A percentile compares a stretch with the other conserved stretches of the same genome.
These are phyloP conservation scores for Rhodosporidiobolus sp. DNA, from an alignment of 768 basidiomycete species.

Conservation along the genomic window DNA sequence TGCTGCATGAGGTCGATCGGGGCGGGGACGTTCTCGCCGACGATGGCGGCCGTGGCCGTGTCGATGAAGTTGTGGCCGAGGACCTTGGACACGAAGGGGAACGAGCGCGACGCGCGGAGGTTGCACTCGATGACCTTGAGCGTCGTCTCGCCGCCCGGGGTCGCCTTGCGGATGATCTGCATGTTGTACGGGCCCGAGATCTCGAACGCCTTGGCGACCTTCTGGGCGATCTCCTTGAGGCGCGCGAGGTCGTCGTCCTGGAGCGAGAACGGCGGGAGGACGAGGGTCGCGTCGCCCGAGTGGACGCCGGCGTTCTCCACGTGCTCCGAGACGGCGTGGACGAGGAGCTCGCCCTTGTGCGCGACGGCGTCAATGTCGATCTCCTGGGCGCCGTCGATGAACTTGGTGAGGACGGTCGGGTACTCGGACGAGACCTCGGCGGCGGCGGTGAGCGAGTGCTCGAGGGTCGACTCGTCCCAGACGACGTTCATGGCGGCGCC, in stretches of 20 bases:
- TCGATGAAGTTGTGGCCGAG: slow-evolving; percentile 97
- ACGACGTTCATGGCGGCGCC: slow-evolving; percentile 99
- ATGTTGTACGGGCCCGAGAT: slow-evolving; percentile 99
- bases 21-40: slow-evolving; percentile 75
- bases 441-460: slow-evolving; percentile 93
- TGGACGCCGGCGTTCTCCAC: slow-evolving; percentile 98
- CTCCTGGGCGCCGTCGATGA: slow-evolving; percentile 96
- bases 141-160: slow-evolving; percentile 58
- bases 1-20: slow-evolving; percentile 88
- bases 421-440: slow-evolving; percentile 93
- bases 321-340: slow-evolving; percentile 96
- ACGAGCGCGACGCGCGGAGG: slow-evolving; percentile 91
- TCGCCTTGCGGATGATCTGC: slow-evolving; percentile 88
- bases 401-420: slow-evolving; percentile 97
- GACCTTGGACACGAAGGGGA: slow-evolving; percentile 99
- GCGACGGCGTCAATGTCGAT: slow-evolving; percentile 98
- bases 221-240: slow-evolving; percentile 87
- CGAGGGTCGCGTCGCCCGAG: slow-evolving; percentile 96
- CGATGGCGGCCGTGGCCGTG: slow-evolving; percentile 81
- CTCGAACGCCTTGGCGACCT: slow-evolving; percentile 89
- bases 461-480: slow-evolving; percentile 76
- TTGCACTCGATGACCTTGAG: slow-evolving; percentile 99
- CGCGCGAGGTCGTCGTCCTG: slow-evolving; percentile 71
- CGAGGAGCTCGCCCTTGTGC: slow-evolving; percentile 81
- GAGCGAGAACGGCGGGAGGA: slow-evolving; percentile 88